A percentile compares a stretch with the other conserved stretches of the same genome.
Conservation (phyloP, 345 rosid species). For the Ailanthus altissimus region DNA sequence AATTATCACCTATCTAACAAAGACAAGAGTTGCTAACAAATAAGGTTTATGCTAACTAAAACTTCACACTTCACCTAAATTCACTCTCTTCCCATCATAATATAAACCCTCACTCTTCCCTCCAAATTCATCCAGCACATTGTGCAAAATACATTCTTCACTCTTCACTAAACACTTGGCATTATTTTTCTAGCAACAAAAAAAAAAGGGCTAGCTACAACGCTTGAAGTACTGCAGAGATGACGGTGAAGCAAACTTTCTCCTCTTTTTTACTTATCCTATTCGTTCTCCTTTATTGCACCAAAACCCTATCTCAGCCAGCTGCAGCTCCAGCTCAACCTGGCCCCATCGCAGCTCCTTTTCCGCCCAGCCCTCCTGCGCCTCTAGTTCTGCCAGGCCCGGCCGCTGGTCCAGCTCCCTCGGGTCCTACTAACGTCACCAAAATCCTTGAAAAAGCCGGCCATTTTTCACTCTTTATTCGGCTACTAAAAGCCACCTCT, state of each 20-base stretch:
- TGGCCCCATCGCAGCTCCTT: slow-evolving; percentile 2
- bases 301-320: slow-evolving; percentile 28
- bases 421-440: slow-evolving; percentile 39
- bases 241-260: slow-evolving; percentile 2
- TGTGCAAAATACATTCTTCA: neutral
- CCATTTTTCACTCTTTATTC: slow-evolving; percentile 30
- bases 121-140: neutral
- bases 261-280: slow-evolving; percentile 20
- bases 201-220: slow-evolving; percentile 4
- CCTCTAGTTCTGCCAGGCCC: slow-evolving; percentile 25
- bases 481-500: slow-evolving; percentile 31
- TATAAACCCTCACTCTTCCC: neutral
- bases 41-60: slow-evolving; percentile 9
- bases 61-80: neutral
- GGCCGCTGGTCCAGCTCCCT: slow-evolving; percentile 7
- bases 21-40: slow-evolving; percentile 18
- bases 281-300: slow-evolving; percentile 24
- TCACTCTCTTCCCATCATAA: neutral
- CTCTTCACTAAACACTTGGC: neutral
- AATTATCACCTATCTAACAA: slow-evolving; percentile 9
- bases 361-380: slow-evolving; percentile 16
- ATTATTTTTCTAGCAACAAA: neutral
- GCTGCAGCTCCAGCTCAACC: slow-evolving; percentile 24
- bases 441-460: slow-evolving; percentile 38
- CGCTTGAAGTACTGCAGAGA: neutral